Percentiles rank a stretch among this genome's conserved stretches.
phyloP scores from a whole-genome alignment of 257 asterid genomes.

The Gardenia jasminoides region DNA sequence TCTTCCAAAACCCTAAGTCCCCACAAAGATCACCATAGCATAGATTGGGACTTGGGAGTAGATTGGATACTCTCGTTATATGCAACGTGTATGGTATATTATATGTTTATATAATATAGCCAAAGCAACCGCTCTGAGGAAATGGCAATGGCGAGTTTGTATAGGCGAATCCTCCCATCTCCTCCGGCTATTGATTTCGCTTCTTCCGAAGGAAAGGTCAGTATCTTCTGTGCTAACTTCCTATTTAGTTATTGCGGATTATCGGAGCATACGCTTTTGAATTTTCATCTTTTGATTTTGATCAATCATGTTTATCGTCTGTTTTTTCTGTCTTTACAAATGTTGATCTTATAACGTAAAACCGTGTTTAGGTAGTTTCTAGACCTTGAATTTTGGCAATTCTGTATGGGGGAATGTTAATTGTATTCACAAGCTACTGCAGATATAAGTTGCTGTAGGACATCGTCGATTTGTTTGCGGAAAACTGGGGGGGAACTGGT shows the following conservation, averaged over 20 bases:
- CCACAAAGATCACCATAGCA: too few species aligned
- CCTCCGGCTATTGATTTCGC: conserved; percentile 94
- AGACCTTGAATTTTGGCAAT: neutral
- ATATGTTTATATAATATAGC: too few species aligned
- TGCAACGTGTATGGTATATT: too few species aligned
- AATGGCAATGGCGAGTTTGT: conserved; percentile 82
- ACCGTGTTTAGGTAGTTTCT: neutral
- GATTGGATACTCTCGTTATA: neutral
- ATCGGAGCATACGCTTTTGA: conserved; percentile 1
- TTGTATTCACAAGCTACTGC: neutral
- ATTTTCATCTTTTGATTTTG: neutral
- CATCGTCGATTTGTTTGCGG: neutral
- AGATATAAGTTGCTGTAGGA: neutral
- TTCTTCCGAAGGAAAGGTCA: conserved; percentile 86
- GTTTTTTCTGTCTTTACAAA: neutral
- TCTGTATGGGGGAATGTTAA: neutral
- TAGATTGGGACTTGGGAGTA: neutral
- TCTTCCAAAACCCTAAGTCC: neutral
- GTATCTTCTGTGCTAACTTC: conserved; percentile 8
- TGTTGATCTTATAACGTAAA: neutral
- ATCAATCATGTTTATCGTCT: neutral
- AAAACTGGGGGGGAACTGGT: neutral
- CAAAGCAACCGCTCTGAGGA: neutral
- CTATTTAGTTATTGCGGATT: neutral
- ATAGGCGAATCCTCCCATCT: conserved; percentile 83